Evolutionary conservation across 306 rosid genomes (phyloP).

Genomic region (cucumber (Cucumis sativus)): DNA sequence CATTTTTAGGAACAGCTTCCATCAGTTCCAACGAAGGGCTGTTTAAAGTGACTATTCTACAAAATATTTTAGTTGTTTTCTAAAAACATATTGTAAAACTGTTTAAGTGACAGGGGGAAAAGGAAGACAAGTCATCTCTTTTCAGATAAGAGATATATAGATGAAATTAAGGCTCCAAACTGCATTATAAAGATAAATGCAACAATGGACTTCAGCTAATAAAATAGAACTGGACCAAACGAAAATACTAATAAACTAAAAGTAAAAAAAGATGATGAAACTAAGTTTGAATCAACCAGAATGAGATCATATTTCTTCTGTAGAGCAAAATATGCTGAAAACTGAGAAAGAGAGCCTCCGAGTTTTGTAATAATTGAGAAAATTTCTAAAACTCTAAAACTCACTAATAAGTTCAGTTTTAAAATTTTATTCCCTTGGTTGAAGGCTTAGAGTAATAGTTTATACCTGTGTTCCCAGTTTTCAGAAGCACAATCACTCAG

Average conservation of each 20-base stretch:
- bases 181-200: not conserved
- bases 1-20: no score
- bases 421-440: not conserved
- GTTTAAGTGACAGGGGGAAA: not conserved
- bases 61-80: not conserved
- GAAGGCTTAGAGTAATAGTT: constrained; percentile 25
- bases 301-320: not conserved
- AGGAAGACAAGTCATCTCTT: not conserved
- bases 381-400: not conserved
- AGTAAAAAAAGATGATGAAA: not conserved
- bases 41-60: not conserved
- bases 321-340: not conserved
- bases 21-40: not conserved
- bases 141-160: not conserved
- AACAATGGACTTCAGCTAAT: not conserved
- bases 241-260: not conserved
- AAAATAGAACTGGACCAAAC: not conserved
- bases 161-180: not conserved
- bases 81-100: not conserved
- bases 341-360: not conserved
- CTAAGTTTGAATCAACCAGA: not conserved
- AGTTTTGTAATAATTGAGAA: not conserved
- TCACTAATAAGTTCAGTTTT: not conserved
- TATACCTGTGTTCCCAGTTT: constrained; percentile 55
- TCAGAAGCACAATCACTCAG: constrained; percentile 20